A percentile compares a stretch with the other conserved stretches of the same genome.
Conservation (phyloP, 2,329 filamentous ascomycete genomes). For the Colletotrichum tropicale region DNA sequence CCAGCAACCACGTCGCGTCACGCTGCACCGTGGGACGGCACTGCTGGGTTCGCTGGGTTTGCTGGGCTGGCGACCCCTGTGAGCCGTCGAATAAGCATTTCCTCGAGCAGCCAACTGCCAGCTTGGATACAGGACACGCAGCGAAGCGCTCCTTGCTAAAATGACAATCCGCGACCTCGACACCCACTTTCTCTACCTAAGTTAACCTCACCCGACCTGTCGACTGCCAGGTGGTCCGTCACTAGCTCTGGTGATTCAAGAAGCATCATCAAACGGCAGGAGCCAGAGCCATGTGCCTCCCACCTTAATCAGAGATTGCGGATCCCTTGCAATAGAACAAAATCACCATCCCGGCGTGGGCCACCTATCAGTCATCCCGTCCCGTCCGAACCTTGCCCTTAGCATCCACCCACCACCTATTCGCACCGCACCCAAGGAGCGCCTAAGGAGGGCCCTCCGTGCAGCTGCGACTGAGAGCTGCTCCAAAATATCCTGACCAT, state of each 20-base stretch:
- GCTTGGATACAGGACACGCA: background rate
- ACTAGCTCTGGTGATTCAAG: background rate
- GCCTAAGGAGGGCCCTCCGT: background rate
- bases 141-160: background rate
- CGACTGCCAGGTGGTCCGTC: background rate
- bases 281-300: constrained; percentile 15
- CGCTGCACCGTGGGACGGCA: constrained; percentile 4
- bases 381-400: background rate
- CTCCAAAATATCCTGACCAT: constrained; percentile 16
- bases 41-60: background rate
- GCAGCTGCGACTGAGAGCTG: background rate
- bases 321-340: constrained; percentile 6
- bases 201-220: background rate
- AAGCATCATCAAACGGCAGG: background rate
- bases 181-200: background rate
- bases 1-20: constrained; percentile 7
- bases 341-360: background rate
- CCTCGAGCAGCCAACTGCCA: background rate
- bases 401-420: background rate
- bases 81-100: constrained; percentile 8
- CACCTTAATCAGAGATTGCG: constrained; percentile 9
- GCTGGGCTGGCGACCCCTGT: constrained; percentile 1
- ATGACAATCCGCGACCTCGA: background rate
- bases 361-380: background rate
- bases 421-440: background rate